Evolutionary conservation across 495 filamentous ascomycete genomes (phyloP), one percentile per base, ranked within the genome.

Genomic region (Neurospora sp.): DNA sequence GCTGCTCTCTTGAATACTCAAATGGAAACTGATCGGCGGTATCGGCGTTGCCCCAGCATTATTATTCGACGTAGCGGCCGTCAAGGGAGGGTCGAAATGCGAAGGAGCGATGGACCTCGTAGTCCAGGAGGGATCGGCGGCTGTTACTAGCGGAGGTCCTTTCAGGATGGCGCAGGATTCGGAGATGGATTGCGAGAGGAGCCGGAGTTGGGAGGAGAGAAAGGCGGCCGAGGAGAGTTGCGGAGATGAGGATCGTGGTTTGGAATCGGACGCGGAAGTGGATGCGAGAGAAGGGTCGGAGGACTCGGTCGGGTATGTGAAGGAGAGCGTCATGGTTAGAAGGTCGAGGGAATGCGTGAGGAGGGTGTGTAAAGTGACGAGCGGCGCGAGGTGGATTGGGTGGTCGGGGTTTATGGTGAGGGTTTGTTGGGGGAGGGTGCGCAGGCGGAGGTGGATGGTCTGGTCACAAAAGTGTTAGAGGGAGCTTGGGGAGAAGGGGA

Each of bases 291-390:
- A 39, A 71, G 44, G 71, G 39, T 71, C 40, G 5, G 86, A 84
- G 79, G 88, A 83, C 5, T 74, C 53, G 68, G 78, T 70, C 3
- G 78, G 74, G 71, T 80, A 77, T 18, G 77, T 77, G 78, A 86
- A 90, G 82, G 87, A 91, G 27, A 89, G 87, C 71, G 91, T 92
- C 31, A 94, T 88, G 77, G 91, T 89, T 22, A 96, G 87, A 72
- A 95, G 86, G 78, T 94, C 93, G 70, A 97, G 87, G 41, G 89
- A 87, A 73, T 91, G 86, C 71, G 91, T 92, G 73, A 98, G 90
- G n/a, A 92, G 84, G 35, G 89, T 86, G 65, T 91, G 86, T 39
- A 95, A 87, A 68, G 87, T 83, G n/a, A 87, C 85, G 35, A 98
- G 85, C 69, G 94, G 89, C 35, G 86, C 83, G 69, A 98, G 86